A percentile compares a stretch with the other conserved stretches of the same genome.
These are phyloP conservation scores for Immersiporthe knoxdaviesiana DNA, from an alignment of 2,329 filamentous ascomycete species.

Conservation along the genomic window DNA sequence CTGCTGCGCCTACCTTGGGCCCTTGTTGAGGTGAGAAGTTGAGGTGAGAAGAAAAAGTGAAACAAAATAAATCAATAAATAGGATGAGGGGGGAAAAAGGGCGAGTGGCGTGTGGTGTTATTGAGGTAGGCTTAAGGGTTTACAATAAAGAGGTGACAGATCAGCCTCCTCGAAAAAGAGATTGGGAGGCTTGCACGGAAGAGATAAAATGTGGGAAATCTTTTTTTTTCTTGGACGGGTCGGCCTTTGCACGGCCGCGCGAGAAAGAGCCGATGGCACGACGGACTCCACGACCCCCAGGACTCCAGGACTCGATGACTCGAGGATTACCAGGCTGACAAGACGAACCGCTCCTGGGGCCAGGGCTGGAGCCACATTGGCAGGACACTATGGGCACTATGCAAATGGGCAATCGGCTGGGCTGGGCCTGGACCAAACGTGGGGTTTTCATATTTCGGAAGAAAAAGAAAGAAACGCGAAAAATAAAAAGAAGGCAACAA, in stretches of 20 bases:
- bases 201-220: background rate
- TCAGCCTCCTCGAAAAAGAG: background rate
- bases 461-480: background rate
- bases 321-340: background rate
- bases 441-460: background rate
- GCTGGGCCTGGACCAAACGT: background rate
- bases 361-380: background rate
- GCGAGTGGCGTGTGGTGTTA: background rate
- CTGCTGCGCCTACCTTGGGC: background rate
- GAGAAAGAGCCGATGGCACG: conserved; percentile 1
- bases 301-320: background rate
- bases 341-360: background rate
- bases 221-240: background rate
- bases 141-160: background rate
- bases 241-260: background rate
- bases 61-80: background rate
- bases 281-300: background rate
- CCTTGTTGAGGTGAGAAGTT: background rate
- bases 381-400: background rate
- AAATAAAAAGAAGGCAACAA: background rate
- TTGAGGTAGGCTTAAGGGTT: background rate
- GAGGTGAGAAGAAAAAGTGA: too few species aligned
- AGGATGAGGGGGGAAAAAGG: too few species aligned
- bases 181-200: background rate
- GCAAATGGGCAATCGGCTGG: background rate